Percentiles rank a stretch among this genome's conserved stretches.
These are phyloP conservation scores for Candida wancherniae DNA, from an alignment of 805 yeast genomes.

Conservation along the genomic window DNA sequence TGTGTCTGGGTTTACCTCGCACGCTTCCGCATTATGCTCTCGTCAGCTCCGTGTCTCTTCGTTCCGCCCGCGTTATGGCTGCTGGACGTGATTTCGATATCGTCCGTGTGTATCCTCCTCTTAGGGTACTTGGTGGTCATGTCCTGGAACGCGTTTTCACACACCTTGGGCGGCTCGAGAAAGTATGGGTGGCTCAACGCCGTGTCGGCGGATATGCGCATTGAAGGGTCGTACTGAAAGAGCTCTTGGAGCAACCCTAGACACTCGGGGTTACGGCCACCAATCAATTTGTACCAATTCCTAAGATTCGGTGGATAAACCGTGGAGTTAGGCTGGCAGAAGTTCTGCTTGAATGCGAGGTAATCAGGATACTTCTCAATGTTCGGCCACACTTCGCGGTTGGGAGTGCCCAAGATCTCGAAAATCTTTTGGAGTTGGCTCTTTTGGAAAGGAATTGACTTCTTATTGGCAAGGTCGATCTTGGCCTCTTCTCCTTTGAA, in stretches of 20 bases:
- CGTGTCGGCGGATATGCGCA: conserved; percentile 70
- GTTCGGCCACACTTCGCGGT: conserved; percentile 71
- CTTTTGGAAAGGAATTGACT: conserved; percentile 88
- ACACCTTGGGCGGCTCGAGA: conserved; percentile 60
- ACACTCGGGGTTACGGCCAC: conserved; percentile 68
- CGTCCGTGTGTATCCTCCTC: conserved; percentile 82
- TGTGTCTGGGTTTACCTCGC: conserved; percentile 7
- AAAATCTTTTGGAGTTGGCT: conserved; percentile 87
- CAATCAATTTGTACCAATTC: conserved; percentile 83
- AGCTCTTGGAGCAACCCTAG: conserved; percentile 58
- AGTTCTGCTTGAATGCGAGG: conserved; percentile 42
- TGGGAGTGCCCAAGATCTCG: conserved; percentile 92
- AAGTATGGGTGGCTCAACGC: conserved; percentile 80
- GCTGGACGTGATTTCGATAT: conserved; percentile 59
- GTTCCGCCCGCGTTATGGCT: conserved; percentile 18
- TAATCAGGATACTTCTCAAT: conserved; percentile 82
- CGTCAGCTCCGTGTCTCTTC: conserved; percentile 23
- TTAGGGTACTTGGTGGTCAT: conserved; percentile 73
- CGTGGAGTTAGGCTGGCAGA: conserved; percentile 40
- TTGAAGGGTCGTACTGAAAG: conserved; percentile 78
- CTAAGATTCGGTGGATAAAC: conserved; percentile 62
- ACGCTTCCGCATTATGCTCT: conserved; percentile 6
- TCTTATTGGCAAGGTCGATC: conserved; percentile 74
- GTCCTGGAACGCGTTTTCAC: conserved; percentile 76
- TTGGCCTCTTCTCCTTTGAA: conserved; percentile 98